phyloP scores from a whole-genome alignment of 139 green algal species.

The Spirogloea muscicola region DNA sequence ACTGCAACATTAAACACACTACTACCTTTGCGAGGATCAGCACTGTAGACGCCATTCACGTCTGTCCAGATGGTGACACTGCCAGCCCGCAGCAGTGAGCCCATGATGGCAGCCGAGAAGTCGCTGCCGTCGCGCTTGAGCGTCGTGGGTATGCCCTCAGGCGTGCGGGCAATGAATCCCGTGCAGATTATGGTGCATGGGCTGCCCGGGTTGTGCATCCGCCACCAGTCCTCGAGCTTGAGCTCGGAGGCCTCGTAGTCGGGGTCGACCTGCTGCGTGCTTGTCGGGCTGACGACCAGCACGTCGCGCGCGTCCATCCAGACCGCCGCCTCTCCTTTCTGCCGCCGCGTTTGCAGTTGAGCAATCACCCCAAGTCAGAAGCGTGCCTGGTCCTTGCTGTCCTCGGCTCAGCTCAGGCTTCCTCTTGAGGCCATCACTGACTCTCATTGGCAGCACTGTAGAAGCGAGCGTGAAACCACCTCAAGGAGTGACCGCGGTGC shows the following conservation, averaged over 20 bases:
- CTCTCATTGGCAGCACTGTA: too few relatives aligned
- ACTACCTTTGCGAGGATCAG: conserved; percentile 88
- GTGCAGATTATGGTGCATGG: conserved; percentile 44
- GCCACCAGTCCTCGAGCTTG: conserved; percentile 71
- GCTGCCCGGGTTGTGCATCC: not conserved
- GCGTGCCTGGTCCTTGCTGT: too few relatives aligned
- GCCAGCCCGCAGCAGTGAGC: conserved; percentile 68
- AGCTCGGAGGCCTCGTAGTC: conserved; percentile 72
- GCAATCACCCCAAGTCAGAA: not conserved
- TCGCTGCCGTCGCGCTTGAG: conserved; percentile 87
- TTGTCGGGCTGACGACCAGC: conserved; percentile 63
- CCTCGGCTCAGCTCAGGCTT: too few relatives aligned
- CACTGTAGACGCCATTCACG: conserved; percentile 91
- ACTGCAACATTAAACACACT: too few relatives aligned
- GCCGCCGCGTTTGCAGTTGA: not conserved
- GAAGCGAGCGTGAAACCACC: too few relatives aligned
- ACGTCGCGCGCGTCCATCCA: conserved; percentile 95
- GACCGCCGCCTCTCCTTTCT: not conserved
- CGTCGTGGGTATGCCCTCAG: conserved; percentile 62
- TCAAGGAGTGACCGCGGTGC: too few relatives aligned
- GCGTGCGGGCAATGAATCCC: conserved; percentile 87
- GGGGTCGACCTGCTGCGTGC: conserved; percentile 78
- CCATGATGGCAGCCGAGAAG: conserved; percentile 92
- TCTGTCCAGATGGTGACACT: conserved; percentile 98
- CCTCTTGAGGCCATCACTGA: too few relatives aligned